A percentile compares a stretch with the other conserved stretches of the same genome.
Conservation (phyloP, 2,329 filamentous ascomycete species). For the Pseudocercospora fijiensis region DNA sequence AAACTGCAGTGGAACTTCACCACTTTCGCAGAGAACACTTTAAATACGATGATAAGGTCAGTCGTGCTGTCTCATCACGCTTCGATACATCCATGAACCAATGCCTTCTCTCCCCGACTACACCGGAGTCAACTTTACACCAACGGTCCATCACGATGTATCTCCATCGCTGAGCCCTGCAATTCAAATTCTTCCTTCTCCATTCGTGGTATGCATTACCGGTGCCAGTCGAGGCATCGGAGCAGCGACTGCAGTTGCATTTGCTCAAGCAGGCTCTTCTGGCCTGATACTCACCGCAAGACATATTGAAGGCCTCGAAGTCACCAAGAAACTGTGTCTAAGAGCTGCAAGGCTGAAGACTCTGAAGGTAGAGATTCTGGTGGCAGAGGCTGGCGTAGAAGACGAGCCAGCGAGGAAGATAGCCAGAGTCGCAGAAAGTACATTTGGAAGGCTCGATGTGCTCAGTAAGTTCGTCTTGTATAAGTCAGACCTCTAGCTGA, state of each 20-base stretch:
- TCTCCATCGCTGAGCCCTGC: constrained; percentile 7
- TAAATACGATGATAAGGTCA: background rate
- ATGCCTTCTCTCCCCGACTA: constrained; percentile 5
- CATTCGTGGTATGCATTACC: constrained; percentile 36
- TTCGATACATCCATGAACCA: too few species aligned
- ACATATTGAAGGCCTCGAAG: constrained; percentile 25
- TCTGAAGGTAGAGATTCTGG: constrained; percentile 4
- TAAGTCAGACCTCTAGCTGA: background rate
- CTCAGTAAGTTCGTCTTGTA: background rate
- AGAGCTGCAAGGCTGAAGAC: background rate
- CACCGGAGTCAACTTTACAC: constrained; percentile 7
- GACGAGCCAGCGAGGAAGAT: background rate
- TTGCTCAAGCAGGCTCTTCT: constrained; percentile 34
- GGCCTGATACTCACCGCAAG: constrained; percentile 35
- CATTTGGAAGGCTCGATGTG: background rate
- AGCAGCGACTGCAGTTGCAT: constrained; percentile 35
- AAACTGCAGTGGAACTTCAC: background rate
- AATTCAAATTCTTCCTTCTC: constrained; percentile 1
- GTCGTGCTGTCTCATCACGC: background rate
- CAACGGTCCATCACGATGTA: constrained; percentile 2
- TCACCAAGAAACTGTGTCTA: constrained; percentile 24
- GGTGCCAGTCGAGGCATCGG: constrained; percentile 39
- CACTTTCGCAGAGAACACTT: background rate
- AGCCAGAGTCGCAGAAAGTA: background rate
- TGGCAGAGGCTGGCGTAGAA: background rate